Evolutionary conservation across 2,329 filamentous ascomycete species (phyloP).

Genomic region (Fusarium austroafricanum): DNA sequence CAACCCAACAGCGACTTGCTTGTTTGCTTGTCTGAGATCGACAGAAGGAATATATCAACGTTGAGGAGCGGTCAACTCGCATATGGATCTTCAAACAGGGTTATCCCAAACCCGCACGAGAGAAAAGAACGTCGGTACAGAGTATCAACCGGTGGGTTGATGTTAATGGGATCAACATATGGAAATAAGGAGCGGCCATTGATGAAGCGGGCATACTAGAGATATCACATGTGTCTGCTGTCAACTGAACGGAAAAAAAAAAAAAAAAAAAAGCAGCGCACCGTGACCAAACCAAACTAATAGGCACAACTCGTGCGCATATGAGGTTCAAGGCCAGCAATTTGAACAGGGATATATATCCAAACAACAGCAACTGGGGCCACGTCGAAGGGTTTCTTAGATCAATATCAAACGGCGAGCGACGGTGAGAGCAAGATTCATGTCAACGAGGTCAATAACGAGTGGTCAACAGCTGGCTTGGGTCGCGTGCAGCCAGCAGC

Average conservation of each 20-base stretch:
- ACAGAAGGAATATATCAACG: constrained; percentile 17
- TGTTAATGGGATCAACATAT: constrained; percentile 21
- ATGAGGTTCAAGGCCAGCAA: constrained; percentile 16
- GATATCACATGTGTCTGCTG: constrained; percentile 9
- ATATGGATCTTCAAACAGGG: constrained; percentile 23
- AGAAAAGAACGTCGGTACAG: neutral
- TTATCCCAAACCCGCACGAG: constrained; percentile 1
- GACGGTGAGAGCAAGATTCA: constrained; percentile 43
- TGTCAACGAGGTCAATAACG: constrained; percentile 37
- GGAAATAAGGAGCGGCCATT: constrained; percentile 16
- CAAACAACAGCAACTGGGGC: constrained; percentile 42
- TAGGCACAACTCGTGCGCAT: constrained; percentile 27
- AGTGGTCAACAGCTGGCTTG: constrained; percentile 42
- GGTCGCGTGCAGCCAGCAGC: constrained; percentile 45
- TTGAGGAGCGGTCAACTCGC: constrained; percentile 37
- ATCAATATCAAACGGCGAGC: constrained; percentile 47
- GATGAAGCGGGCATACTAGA: constrained; percentile 1
- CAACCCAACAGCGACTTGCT: constrained; percentile 20
- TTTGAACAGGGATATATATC: constrained; percentile 20
- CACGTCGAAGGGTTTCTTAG: constrained; percentile 42
- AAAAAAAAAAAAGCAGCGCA: constrained; percentile 13
- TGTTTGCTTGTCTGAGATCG: constrained; percentile 38
- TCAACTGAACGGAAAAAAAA: constrained; percentile 7
- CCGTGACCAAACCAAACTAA: constrained; percentile 7
- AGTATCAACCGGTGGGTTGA: constrained; percentile 6